Evolutionary conservation across 2,329 filamentous ascomycete genomes (phyloP).

Genomic region (Ophiocordyceps camponoti-floridani): DNA sequence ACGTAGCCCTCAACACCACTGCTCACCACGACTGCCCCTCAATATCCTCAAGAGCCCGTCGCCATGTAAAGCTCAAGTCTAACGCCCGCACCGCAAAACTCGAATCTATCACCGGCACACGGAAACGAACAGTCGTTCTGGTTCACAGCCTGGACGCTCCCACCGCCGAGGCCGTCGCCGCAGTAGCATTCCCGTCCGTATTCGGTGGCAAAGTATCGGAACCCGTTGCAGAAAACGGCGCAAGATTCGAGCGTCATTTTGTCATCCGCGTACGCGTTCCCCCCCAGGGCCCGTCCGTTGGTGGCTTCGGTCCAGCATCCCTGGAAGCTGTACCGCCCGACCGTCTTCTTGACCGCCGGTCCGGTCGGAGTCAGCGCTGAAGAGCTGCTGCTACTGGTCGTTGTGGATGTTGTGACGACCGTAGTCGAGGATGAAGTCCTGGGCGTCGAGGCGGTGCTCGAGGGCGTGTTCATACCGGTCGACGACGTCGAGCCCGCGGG

Average conservation of each 20-base stretch:
- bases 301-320: constrained; percentile 19
- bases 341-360: constrained; percentile 7
- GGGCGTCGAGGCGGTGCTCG: neutral
- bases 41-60: neutral
- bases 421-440: neutral
- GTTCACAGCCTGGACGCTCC: constrained; percentile 10
- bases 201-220: constrained; percentile 14
- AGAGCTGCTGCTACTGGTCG: constrained; percentile 5
- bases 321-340: constrained; percentile 13
- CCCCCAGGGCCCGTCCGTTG: constrained; percentile 12
- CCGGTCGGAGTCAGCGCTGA: constrained; percentile 7
- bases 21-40: too few relatives aligned
- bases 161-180: constrained; percentile 13
- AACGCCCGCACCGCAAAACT: constrained; percentile 17
- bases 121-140: constrained; percentile 15
- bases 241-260: constrained; percentile 18
- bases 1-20: too few relatives aligned
- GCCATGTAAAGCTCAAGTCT: constrained; percentile 14
- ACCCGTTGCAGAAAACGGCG: constrained; percentile 12
- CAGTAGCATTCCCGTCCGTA: constrained; percentile 22
- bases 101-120: constrained; percentile 12
- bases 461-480: neutral
- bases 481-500: neutral
- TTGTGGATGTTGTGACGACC: constrained; percentile 6
- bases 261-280: constrained; percentile 11